These are phyloP conservation scores for Cyberlindnera mississippiensis DNA, from an alignment of 805 yeast genomes.

Conservation along the genomic window DNA sequence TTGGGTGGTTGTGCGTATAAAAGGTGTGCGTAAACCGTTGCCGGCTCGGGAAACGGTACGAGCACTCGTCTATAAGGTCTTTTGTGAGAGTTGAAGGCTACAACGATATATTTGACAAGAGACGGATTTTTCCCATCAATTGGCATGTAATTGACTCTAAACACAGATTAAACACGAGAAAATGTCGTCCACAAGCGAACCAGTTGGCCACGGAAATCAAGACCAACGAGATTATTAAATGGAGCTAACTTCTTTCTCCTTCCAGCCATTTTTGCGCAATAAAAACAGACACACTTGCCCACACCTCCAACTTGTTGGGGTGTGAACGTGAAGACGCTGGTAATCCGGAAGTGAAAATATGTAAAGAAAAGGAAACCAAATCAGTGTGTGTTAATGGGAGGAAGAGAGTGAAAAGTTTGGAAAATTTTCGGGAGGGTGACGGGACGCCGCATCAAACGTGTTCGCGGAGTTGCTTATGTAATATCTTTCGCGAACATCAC, in stretches of 20 bases:
- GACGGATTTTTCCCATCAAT: no score
- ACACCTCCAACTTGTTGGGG: slow-evolving; percentile 8
- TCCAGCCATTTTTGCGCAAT: slow-evolving; percentile 30
- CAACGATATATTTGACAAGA: neutral
- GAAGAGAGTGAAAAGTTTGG: neutral
- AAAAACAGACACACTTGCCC: slow-evolving; percentile 19
- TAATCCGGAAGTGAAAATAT: slow-evolving; percentile 30
- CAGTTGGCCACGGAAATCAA: slow-evolving; percentile 16
- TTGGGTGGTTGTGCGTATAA: neutral
- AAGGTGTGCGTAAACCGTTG: neutral
- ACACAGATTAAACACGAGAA: neutral
- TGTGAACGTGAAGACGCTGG: slow-evolving; percentile 28
- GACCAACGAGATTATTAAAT: slow-evolving; percentile 26
- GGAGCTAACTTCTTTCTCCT: slow-evolving; percentile 25
- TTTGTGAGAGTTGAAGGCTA: no score
- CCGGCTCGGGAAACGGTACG: no score
- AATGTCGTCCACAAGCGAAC: slow-evolving; percentile 28
- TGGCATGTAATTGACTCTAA: no score
- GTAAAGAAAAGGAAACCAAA: slow-evolving; percentile 18
- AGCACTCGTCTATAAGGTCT: neutral
- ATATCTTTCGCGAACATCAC: no score
- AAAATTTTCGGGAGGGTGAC: slow-evolving; percentile 1
- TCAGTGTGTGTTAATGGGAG: neutral
- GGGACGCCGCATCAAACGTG: neutral
- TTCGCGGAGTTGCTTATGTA: slow-evolving; percentile 1